These are phyloP conservation scores for Bolboschoenus planiculmis DNA, from an alignment of 176 grass and related monocot species.

Conservation along the genomic window DNA sequence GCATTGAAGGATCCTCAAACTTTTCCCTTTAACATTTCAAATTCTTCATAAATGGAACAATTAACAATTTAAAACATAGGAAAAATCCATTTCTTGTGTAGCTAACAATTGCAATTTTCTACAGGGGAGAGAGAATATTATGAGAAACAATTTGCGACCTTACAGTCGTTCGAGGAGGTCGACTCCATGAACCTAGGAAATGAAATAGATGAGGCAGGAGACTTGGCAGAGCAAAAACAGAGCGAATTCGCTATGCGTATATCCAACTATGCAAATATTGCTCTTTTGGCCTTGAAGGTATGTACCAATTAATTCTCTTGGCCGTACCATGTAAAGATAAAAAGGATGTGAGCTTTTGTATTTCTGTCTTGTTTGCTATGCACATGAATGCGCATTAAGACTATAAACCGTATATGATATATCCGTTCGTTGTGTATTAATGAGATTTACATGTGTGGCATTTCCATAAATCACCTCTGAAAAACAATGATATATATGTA, in stretches of 20 bases:
- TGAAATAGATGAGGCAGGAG: constrained; percentile 47
- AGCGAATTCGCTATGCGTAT: constrained; percentile 92
- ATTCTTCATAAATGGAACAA: neutral
- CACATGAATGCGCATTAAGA: neutral
- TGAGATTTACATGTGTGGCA: neutral
- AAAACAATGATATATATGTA: neutral
- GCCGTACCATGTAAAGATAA: neutral
- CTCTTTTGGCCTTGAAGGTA: constrained; percentile 83
- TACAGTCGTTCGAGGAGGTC: constrained; percentile 75
- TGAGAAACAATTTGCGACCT: constrained; percentile 75
- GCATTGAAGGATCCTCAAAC: neutral
- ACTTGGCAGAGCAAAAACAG: constrained; percentile 54
- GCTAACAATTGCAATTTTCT: constrained; percentile 11
- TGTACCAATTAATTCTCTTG: constrained; percentile 1
- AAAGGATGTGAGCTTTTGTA: neutral
- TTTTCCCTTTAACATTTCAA: neutral
- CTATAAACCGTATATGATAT: constrained; percentile 10
- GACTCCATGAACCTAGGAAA: constrained; percentile 46
- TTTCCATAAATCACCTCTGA: neutral
- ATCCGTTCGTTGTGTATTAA: neutral
- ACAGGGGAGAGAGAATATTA: constrained; percentile 79
- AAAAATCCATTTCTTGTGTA: neutral
- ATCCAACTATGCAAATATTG: constrained; percentile 84
- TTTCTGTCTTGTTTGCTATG: too few species aligned
- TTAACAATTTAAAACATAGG: neutral